These are phyloP conservation scores for Solanum etuberosum DNA, from an alignment of 257 asterid genomes.

Conservation along the genomic window DNA sequence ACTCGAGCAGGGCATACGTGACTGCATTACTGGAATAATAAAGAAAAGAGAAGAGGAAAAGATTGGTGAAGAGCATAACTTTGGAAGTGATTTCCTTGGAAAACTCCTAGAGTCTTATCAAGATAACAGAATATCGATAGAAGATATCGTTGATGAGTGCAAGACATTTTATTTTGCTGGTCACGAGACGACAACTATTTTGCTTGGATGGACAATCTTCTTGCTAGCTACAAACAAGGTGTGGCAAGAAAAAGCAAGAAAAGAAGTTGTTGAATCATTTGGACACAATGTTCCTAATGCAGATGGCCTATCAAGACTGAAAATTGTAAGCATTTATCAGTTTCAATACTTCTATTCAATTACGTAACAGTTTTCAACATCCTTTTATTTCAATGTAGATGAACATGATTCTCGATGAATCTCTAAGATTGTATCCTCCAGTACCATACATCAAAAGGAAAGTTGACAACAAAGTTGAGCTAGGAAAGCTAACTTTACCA, in stretches of 20 bases:
- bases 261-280: conserved; percentile 29
- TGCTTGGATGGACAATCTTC: conserved; percentile 55
- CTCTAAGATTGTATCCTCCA: conserved; percentile 59
- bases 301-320: conserved; percentile 35
- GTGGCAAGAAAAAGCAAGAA: conserved; percentile 67
- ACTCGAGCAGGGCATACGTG: conserved; percentile 39
- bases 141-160: conserved; percentile 70
- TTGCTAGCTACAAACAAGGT: conserved; percentile 43
- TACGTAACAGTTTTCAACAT: not conserved
- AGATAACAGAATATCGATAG: conserved; percentile 17
- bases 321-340: conserved; percentile 25
- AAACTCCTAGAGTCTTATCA: conserved; percentile 36
- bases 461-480: conserved; percentile 21
- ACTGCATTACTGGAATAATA: conserved; percentile 30
- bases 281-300: conserved; percentile 29
- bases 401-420: conserved; percentile 51
- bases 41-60: conserved; percentile 17
- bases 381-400: conserved; percentile 18
- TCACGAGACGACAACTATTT: conserved; percentile 53
- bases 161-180: conserved; percentile 72
- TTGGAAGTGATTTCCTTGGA: conserved; percentile 30
- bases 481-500: conserved; percentile 33
- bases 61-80: not conserved
- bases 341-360: not conserved
- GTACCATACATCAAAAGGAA: conserved; percentile 44